Evolutionary conservation across 2,329 filamentous ascomycete genomes (phyloP).

Genomic region (Arthrobotrys megalospora): DNA sequence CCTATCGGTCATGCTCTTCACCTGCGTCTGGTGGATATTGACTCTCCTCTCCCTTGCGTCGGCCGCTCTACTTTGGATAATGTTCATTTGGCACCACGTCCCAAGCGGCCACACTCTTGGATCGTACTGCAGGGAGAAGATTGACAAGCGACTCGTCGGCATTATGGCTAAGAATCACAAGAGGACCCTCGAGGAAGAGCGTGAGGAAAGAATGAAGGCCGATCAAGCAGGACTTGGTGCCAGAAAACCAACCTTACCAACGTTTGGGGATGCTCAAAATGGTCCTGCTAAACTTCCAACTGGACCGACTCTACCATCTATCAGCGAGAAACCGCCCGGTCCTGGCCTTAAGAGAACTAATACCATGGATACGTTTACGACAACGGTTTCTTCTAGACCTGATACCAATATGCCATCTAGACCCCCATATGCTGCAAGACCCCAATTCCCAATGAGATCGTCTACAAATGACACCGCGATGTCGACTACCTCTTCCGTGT

Average conservation of each 20-base stretch:
- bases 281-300: slow-evolving; percentile 20
- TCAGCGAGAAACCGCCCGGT: slow-evolving; percentile 43
- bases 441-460: slow-evolving; percentile 37
- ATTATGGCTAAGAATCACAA: slow-evolving; percentile 91
- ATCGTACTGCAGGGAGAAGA: slow-evolving; percentile 91
- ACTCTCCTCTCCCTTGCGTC: slow-evolving; percentile 81
- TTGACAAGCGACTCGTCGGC: slow-evolving; percentile 85
- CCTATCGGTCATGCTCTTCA: slow-evolving; percentile 83
- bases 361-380: slow-evolving; percentile 57
- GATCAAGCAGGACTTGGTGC: slow-evolving; percentile 45
- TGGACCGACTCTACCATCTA: slow-evolving; percentile 41
- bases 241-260: slow-evolving; percentile 52
- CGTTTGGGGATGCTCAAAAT: slow-evolving; percentile 21
- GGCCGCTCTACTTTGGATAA: slow-evolving; percentile 83
- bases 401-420: slow-evolving; percentile 49
- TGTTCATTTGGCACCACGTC: slow-evolving; percentile 94
- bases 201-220: slow-evolving; percentile 57
- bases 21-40: slow-evolving; percentile 88
- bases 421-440: slow-evolving; percentile 49
- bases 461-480: slow-evolving; percentile 31
- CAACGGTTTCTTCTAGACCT: slow-evolving; percentile 54
- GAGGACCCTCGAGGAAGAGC: slow-evolving; percentile 84
- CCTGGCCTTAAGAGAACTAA: slow-evolving; percentile 56
- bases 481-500: slow-evolving; percentile 33
- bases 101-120: slow-evolving; percentile 83